Percentiles rank a stretch among this genome's conserved stretches.
These are phyloP conservation scores for Ogataea wickerhamii DNA, from an alignment of 805 yeast genomes.

Conservation along the genomic window DNA sequence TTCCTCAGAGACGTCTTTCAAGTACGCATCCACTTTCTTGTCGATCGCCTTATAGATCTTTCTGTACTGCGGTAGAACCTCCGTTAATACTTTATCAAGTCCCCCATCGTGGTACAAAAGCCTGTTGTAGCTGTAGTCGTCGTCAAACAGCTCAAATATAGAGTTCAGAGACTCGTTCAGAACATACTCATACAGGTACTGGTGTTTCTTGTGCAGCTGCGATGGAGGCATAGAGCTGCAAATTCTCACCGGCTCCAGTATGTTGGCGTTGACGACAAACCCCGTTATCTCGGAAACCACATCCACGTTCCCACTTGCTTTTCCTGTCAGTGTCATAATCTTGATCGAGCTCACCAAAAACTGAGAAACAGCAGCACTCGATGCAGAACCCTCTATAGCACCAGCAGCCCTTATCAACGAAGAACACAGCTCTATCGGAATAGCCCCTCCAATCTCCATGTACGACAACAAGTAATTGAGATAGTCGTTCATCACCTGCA, in stretches of 20 bases:
- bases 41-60: constrained; percentile 60
- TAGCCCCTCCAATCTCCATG: background rate
- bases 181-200: constrained; percentile 25
- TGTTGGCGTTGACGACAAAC: constrained; percentile 25
- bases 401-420: background rate
- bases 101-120: constrained; percentile 59
- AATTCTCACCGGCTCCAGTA: constrained; percentile 18
- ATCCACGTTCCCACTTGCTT: constrained; percentile 14
- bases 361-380: constrained; percentile 3
- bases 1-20: constrained; percentile 65
- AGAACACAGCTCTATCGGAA: background rate
- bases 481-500: constrained; percentile 17
- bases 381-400: background rate
- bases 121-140: constrained; percentile 65
- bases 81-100: constrained; percentile 41
- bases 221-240: constrained; percentile 12
- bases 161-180: constrained; percentile 59
- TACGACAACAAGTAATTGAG: constrained; percentile 12
- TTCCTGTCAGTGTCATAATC: constrained; percentile 27
- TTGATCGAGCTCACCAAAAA: constrained; percentile 21
- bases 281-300: constrained; percentile 20
- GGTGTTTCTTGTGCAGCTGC: constrained; percentile 25
- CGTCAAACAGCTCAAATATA: constrained; percentile 78
- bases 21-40: constrained; percentile 51
- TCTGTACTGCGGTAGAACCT: constrained; percentile 46